These are phyloP conservation scores for Beauveria asiatica DNA, from an alignment of 2,329 filamentous ascomycete genomes.

Conservation along the genomic window DNA sequence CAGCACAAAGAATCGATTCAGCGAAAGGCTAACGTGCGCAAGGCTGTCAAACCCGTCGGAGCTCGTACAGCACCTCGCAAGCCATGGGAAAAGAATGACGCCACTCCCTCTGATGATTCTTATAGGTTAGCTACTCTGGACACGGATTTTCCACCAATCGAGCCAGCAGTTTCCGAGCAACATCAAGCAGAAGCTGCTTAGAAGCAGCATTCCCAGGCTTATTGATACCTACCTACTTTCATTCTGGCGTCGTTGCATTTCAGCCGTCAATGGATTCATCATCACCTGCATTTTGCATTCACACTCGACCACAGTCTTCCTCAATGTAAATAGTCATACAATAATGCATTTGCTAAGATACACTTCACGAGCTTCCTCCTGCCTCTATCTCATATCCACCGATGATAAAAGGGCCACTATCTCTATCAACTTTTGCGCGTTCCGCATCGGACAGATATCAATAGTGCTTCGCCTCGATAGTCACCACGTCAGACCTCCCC, in stretches of 20 bases:
- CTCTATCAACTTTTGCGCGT: background rate
- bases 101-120: constrained; percentile 11
- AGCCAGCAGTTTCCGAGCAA: constrained; percentile 25
- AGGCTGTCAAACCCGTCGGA: constrained; percentile 42
- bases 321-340: constrained; percentile 5
- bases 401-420: background rate
- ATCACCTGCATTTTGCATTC: background rate
- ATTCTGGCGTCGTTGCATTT: background rate
- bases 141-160: constrained; percentile 28
- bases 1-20: background rate
- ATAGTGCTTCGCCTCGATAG: background rate
- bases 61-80: constrained; percentile 41
- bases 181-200: constrained; percentile 18
- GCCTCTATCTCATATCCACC: constrained; percentile 6
- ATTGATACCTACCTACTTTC: background rate
- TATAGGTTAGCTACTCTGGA: constrained; percentile 22
- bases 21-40: background rate
- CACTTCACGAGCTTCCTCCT: background rate
- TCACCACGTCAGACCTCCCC: background rate
- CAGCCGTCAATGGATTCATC: background rate
- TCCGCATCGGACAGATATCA: background rate
- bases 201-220: background rate
- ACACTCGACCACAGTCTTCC: background rate
- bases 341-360: constrained; percentile 9
- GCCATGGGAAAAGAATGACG: constrained; percentile 68